A percentile compares a stretch with the other conserved stretches of the same genome.
phyloP scores from a whole-genome alignment of 306 rosid genomes.

The Bauhinia variegata region DNA sequence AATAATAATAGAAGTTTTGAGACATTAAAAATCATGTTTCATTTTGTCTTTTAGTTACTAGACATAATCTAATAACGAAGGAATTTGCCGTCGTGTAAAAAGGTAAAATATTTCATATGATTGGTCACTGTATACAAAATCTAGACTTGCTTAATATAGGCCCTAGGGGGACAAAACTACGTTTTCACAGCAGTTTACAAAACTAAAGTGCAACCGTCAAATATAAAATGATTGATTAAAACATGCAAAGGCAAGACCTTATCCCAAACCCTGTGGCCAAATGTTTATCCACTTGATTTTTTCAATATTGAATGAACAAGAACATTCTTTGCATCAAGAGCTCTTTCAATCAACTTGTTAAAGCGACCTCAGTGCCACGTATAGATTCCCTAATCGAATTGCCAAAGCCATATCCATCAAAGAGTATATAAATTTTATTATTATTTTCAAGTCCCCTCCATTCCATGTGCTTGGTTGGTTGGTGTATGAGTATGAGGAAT shows the following conservation, averaged over 20 bases:
- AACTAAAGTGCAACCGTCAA: not conserved
- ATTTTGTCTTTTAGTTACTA: too few species aligned
- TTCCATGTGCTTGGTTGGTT: slow-evolving; percentile 55
- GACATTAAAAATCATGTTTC: too few species aligned
- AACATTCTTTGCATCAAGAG: slow-evolving; percentile 21
- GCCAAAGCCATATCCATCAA: not conserved
- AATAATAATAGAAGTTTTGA: too few species aligned
- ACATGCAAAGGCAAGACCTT: slow-evolving; percentile 25
- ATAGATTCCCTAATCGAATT: not conserved
- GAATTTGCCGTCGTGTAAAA: too few species aligned
- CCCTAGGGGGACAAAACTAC: not conserved
- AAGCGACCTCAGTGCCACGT: not conserved
- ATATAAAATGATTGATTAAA: slow-evolving; percentile 14
- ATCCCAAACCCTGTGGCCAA: slow-evolving; percentile 17
- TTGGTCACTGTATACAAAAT: too few species aligned
- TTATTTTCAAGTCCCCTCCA: slow-evolving; percentile 19
- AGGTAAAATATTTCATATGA: too few species aligned
- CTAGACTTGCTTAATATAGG: too few species aligned
- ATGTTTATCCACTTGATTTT: slow-evolving; percentile 30
- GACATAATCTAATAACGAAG: too few species aligned
- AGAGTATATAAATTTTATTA: too few species aligned
- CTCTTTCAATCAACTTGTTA: slow-evolving; percentile 25
- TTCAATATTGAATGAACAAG: slow-evolving; percentile 23
- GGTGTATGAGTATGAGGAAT: slow-evolving; percentile 33
- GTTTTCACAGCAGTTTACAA: not conserved